Evolutionary conservation across 768 basidiomycete species (phyloP).

Genomic region (Tylopilus rubrobrunneus): DNA sequence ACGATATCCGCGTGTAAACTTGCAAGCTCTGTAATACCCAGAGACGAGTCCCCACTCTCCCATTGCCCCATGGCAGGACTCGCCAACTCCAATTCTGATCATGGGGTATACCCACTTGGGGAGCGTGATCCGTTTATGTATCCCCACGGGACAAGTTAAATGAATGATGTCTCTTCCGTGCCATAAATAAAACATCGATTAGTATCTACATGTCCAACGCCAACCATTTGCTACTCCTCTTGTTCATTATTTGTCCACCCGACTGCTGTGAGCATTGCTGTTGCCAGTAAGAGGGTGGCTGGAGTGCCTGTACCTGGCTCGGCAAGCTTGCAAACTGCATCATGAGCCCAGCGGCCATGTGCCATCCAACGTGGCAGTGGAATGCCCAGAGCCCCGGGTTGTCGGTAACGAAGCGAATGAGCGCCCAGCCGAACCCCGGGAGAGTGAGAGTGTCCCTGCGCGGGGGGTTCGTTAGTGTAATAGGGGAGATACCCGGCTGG

Average conservation of each 20-base stretch:
- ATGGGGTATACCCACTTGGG: too few relatives aligned
- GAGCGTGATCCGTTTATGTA: too few relatives aligned
- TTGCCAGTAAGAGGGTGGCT: constrained; percentile 33
- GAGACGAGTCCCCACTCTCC: too few relatives aligned
- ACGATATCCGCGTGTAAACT: too few relatives aligned
- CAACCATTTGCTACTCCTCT: constrained; percentile 17
- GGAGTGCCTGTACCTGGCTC: constrained; percentile 29
- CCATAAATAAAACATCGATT: too few relatives aligned
- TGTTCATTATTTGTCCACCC: constrained; percentile 16
- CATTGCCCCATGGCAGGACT: too few relatives aligned
- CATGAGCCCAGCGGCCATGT: constrained; percentile 39
- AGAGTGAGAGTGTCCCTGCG: constrained; percentile 41
- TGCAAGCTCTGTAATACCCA: too few relatives aligned
- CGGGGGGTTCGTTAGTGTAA: constrained; percentile 36
- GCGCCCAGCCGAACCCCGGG: constrained; percentile 35
- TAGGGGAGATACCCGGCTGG: constrained; percentile 18
- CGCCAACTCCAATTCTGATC: too few relatives aligned
- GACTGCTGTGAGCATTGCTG: constrained; percentile 35
- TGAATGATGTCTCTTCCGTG: too few relatives aligned
- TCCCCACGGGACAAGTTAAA: too few relatives aligned
- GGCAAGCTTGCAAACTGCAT: constrained; percentile 40
- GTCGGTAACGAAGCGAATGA: constrained; percentile 40
- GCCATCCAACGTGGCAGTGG: constrained; percentile 41
- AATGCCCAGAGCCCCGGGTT: constrained; percentile 46
- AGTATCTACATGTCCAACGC: constrained; percentile 10